Conservation (phyloP, 495 filamentous ascomycete species). For the Acidiella bohemica region DNA sequence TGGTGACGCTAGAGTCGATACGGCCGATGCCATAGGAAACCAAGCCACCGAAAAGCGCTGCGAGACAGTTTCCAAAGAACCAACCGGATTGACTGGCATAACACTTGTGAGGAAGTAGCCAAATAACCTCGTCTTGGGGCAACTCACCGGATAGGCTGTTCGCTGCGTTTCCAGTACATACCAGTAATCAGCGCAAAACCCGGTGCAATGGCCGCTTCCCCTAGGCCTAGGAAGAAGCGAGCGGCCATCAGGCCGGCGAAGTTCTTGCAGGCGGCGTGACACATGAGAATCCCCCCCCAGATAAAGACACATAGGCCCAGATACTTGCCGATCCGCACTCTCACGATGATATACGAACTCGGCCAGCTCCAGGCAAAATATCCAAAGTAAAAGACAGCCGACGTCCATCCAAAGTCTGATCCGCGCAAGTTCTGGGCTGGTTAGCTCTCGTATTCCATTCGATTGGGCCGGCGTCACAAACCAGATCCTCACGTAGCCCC, state of each 20-base stretch:
- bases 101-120: no score
- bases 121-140: no score
- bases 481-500: not conserved
- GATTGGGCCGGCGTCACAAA: not conserved
- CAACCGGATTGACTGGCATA: no score
- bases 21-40: conserved; percentile 39
- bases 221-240: conserved; percentile 36
- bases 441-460: no score
- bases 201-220: conserved; percentile 32
- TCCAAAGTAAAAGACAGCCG: conserved; percentile 30
- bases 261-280: not conserved
- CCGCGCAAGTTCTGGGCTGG: not conserved
- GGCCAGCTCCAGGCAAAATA: conserved; percentile 40
- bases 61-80: conserved; percentile 34
- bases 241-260: conserved; percentile 26
- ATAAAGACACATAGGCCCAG: conserved; percentile 16
- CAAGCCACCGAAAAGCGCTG: conserved; percentile 38
- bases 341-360: conserved; percentile 41
- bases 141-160: conserved; percentile 31
- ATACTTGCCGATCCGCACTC: conserved; percentile 36
- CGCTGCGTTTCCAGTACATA: conserved; percentile 35
- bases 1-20: conserved; percentile 35
- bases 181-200: conserved; percentile 36
- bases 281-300: not conserved
- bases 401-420: not conserved